Evolutionary conservation across 2,329 filamentous ascomycete genomes (phyloP).

Genomic region (Venturia asperata): DNA sequence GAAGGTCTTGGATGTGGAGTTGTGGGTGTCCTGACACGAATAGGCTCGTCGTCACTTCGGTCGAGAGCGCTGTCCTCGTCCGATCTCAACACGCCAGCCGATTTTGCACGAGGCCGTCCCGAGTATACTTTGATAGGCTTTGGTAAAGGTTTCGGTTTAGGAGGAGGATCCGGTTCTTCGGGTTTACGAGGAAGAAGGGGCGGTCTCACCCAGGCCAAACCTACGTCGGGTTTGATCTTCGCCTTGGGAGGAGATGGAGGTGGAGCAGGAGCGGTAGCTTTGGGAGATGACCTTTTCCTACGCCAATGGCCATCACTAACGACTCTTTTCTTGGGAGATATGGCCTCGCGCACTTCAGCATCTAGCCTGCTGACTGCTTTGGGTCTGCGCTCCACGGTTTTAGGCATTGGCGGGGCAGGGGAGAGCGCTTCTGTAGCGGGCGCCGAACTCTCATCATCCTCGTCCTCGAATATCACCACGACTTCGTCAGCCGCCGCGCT

Average conservation of each 20-base stretch:
- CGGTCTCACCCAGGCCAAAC: conserved; percentile 19
- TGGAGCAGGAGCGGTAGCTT: conserved; percentile 12
- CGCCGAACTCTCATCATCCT: background rate
- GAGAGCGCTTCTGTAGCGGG: background rate
- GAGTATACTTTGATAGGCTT: conserved; percentile 18
- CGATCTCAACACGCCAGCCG: conserved; percentile 2
- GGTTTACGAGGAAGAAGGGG: conserved; percentile 16
- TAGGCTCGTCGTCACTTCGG: conserved; percentile 5
- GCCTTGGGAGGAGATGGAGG: conserved; percentile 18
- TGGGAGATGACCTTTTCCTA: conserved; percentile 40
- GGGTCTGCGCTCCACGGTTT: conserved; percentile 19
- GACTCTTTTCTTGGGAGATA: conserved; percentile 80
- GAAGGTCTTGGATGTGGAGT: conserved; percentile 11
- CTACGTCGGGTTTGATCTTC: conserved; percentile 43
- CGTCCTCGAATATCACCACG: conserved; percentile 10
- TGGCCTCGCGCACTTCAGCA: conserved; percentile 43
- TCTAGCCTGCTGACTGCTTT: conserved; percentile 32
- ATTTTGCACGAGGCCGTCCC: conserved; percentile 10
- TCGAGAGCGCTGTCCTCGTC: conserved; percentile 3
- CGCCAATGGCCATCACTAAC: conserved; percentile 88
- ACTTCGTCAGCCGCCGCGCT: conserved; percentile 1
- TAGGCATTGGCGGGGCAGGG: background rate
- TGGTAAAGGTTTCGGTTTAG: conserved; percentile 10
- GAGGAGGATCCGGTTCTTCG: conserved; percentile 17
- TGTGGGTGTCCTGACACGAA: background rate